Percentiles rank a stretch among this genome's conserved stretches.
phyloP scores from a whole-genome alignment of 108 stramenopile species.

The Aurantiochytrium sp. region DNA sequence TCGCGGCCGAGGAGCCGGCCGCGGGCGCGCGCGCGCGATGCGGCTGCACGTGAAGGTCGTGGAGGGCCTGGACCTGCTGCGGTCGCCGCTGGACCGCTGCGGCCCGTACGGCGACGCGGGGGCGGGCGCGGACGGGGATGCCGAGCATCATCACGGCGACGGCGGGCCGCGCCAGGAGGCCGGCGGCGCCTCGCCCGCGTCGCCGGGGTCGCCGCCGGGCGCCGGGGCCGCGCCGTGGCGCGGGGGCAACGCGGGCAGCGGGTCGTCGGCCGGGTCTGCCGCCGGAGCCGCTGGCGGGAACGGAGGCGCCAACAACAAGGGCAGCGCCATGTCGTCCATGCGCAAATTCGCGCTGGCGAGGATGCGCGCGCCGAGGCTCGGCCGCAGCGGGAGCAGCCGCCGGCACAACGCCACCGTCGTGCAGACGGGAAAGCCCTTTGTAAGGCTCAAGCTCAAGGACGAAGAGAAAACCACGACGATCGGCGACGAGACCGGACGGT shows the following conservation, averaged over 20 bases:
- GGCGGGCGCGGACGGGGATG: neutral
- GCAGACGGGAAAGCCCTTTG: neutral
- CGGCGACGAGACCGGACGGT: neutral
- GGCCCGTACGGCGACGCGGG: neutral
- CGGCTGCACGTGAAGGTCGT: conserved; percentile 7
- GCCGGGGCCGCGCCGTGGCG: too few relatives aligned
- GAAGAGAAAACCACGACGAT: neutral
- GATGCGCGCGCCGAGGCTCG: neutral
- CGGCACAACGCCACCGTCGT: neutral
- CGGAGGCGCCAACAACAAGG: neutral
- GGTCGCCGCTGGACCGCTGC: neutral
- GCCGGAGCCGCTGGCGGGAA: too few relatives aligned
- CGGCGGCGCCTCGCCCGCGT: too few relatives aligned
- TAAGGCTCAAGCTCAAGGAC: neutral
- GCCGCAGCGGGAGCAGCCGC: neutral
- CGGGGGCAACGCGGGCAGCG: too few relatives aligned
- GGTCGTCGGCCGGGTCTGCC: too few relatives aligned
- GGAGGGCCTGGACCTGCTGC: neutral
- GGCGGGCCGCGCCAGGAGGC: too few relatives aligned
- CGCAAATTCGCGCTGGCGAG: neutral
- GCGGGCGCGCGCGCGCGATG: neutral
- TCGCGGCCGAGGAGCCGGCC: too few relatives aligned
- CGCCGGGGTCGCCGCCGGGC: too few relatives aligned
- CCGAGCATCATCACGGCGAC: neutral
- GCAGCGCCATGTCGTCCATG: neutral